These are phyloP conservation scores for Corallochytrium limacisporum DNA, from an alignment of 78 protist species.

Conservation along the genomic window DNA sequence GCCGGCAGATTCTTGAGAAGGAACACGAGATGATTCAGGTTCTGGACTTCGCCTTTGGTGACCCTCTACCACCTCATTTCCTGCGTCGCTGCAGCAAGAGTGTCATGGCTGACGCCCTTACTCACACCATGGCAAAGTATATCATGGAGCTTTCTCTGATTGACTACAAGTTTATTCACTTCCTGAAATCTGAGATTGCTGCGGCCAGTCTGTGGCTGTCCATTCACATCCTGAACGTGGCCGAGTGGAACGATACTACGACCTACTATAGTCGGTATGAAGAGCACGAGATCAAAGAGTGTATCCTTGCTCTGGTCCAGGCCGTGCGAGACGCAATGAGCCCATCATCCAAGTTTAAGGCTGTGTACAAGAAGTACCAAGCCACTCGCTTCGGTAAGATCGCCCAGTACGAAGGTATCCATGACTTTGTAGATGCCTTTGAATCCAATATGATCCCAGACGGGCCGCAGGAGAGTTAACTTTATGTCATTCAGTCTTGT, in stretches of 20 bases:
- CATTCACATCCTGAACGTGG: neutral
- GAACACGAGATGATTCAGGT: constrained; percentile 59
- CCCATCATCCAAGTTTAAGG: no score
- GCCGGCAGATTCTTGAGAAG: constrained; percentile 73
- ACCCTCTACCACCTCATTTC: constrained; percentile 67
- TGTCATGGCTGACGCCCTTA: constrained; percentile 35
- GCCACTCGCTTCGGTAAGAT: no score
- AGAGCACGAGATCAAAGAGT: constrained; percentile 21
- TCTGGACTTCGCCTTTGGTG: constrained; percentile 62
- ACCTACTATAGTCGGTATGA: constrained; percentile 44
- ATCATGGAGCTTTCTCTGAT: constrained; percentile 68
- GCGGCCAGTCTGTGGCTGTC: constrained; percentile 74
- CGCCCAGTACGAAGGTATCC: no score
- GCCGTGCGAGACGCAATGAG: no score
- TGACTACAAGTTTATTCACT: constrained; percentile 50
- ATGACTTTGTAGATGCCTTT: no score
- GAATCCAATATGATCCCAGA: no score
- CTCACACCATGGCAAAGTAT: constrained; percentile 55
- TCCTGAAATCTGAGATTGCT: constrained; percentile 73
- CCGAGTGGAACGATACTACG: constrained; percentile 33
- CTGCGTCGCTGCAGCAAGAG: constrained; percentile 80
- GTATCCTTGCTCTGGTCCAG: neutral
- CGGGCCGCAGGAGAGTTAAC: no score
- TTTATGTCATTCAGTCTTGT: no score
- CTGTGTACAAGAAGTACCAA: no score